Conservation (phyloP, 306 rosid species). For the Fragaria nilgerrensis region DNA sequence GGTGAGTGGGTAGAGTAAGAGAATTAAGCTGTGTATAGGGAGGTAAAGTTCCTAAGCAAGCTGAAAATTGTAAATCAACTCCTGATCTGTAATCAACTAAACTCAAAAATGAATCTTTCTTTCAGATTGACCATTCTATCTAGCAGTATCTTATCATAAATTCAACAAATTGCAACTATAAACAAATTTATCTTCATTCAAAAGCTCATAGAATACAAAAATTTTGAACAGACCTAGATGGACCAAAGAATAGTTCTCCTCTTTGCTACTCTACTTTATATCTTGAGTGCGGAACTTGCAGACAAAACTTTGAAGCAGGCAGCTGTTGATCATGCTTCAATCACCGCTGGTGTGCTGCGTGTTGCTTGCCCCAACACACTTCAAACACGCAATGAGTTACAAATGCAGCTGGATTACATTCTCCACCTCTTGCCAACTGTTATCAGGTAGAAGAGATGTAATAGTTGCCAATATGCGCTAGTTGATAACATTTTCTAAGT, state of each 20-base stretch:
- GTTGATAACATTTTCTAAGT: neutral
- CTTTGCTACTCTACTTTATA: neutral
- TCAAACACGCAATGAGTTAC: neutral
- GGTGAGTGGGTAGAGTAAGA: neutral
- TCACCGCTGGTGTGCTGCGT: neutral
- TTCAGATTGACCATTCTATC: neutral
- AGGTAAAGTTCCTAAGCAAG: neutral
- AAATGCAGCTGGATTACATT: constrained; percentile 5
- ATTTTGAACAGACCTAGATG: neutral
- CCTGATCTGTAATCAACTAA: neutral
- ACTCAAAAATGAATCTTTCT: neutral
- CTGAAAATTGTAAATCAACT: neutral
- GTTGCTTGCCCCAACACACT: constrained; percentile 10
- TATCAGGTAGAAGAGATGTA: neutral
- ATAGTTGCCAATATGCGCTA: neutral
- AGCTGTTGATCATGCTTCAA: constrained; percentile 3
- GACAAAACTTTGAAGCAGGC: neutral
- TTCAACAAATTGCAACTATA: neutral
- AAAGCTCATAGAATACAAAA: neutral
- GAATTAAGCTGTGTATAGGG: constrained; percentile 1
- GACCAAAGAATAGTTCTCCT: neutral
- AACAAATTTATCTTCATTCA: neutral
- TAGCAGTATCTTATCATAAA: neutral
- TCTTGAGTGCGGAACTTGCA: neutral
- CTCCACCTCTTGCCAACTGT: constrained; percentile 2